Percentiles rank a stretch among this genome's conserved stretches.
Evolutionary conservation across 2,329 filamentous ascomycete species (phyloP).

Genomic region (Penicillium paneum): DNA sequence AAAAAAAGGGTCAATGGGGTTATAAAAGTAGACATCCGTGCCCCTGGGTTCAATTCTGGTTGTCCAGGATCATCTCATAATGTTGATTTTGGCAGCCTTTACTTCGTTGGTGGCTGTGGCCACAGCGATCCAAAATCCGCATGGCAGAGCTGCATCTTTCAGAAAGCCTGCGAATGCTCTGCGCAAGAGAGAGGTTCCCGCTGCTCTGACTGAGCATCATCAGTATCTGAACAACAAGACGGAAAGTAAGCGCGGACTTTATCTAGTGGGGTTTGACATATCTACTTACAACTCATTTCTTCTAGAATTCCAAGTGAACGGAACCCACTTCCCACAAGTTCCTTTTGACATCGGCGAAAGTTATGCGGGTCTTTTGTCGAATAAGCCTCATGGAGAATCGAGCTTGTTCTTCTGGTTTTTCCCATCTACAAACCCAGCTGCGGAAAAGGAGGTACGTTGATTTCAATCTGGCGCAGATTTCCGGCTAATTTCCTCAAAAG

Average conservation of each 20-base stretch:
- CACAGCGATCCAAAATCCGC: conserved; percentile 20
- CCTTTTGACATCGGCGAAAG: conserved; percentile 61
- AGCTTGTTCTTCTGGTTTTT: conserved; percentile 52
- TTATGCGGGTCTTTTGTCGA: conserved; percentile 50
- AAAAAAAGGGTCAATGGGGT: neutral
- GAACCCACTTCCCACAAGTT: conserved; percentile 63
- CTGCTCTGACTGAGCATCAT: conserved; percentile 1
- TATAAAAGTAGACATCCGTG: neutral
- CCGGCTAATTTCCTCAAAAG: conserved; percentile 6
- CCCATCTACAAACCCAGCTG: conserved; percentile 42
- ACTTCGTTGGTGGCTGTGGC: conserved; percentile 7
- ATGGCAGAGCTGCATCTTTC: conserved; percentile 13
- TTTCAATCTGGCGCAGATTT: neutral
- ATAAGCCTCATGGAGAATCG: conserved; percentile 45
- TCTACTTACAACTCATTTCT: neutral
- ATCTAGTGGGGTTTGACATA: neutral
- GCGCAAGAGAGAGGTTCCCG: conserved; percentile 3
- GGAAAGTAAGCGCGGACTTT: conserved; percentile 7
- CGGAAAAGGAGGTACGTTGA: conserved; percentile 37
- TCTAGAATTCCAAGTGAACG: conserved; percentile 62
- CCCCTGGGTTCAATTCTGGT: neutral
- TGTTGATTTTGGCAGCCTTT: conserved; percentile 9
- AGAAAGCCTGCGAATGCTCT: neutral
- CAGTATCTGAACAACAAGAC: conserved; percentile 16
- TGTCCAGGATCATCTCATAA: neutral